Evolutionary conservation across 257 asterid species (phyloP), one percentile per base, ranked within the genome.

Genomic region (Solanum phureja): DNA sequence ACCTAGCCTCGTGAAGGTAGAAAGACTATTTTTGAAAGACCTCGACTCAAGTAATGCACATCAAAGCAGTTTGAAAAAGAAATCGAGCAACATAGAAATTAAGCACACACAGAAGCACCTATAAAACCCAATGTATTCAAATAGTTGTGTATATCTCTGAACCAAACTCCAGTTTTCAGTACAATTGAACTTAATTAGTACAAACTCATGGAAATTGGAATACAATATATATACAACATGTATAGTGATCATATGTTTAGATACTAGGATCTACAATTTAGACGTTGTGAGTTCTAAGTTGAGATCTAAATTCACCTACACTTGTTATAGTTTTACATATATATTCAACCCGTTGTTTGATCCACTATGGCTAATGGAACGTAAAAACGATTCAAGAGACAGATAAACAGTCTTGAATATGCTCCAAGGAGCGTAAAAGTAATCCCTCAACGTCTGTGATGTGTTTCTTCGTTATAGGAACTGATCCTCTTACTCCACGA

Each of bases 391-490:
- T 81, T 81, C 68, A 81, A 13, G 85, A 81, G 14, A 49, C 85
- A 8, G 60, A 64, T 56, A 77, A 34, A 62, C 56, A 87, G 33
- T 40, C 85, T 60, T 86, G 56, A 74, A 86, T 83, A 2, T 56
- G 44, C 44, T 72, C 87, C 40, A 83, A n/a, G 86, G 85, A 52
- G 85, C 92, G 77, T 93, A 94, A 62, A 88, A 92, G 83, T 89
- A 91, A 62, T 94, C 98, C 42, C 94, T 81, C 98, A 84, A 91
- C 56, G 27, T 79, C 84, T 21, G 95, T 94, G 84, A 94, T 92
- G 3, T 83, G 95, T 40, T 96, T 89, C 87, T 96, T 89, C 87
- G 77, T 88, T 6, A 90, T 40, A 1, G 94, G 90, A 33, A 84
- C 90, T 74, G 58, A 11, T 76, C 93, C 94, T 71, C 91, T 89